A percentile compares a stretch with the other conserved stretches of the same genome.
phyloP scores from a whole-genome alignment of 2,329 filamentous ascomycete species.

The Teratosphaeria nubilosa region DNA sequence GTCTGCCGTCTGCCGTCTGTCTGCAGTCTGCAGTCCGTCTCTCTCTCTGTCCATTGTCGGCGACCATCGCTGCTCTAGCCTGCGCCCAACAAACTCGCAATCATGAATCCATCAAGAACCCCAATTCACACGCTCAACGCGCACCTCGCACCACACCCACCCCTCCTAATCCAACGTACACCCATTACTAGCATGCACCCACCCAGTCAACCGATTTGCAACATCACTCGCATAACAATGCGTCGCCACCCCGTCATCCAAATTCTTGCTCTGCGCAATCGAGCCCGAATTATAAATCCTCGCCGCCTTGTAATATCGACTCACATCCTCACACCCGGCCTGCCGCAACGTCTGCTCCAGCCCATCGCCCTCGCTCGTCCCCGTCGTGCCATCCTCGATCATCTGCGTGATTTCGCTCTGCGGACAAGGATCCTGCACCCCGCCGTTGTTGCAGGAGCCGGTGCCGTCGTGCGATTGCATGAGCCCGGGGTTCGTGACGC shows the following conservation, averaged over 20 bases:
- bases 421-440: constrained; percentile 31
- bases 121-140: not conserved
- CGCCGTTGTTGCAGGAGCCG: constrained; percentile 27
- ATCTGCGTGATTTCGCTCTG: constrained; percentile 28
- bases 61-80: not conserved
- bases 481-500: constrained; percentile 36
- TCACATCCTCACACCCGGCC: constrained; percentile 23
- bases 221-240: constrained; percentile 46
- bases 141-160: not conserved
- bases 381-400: constrained; percentile 35
- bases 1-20: too few relatives aligned
- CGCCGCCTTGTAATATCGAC: constrained; percentile 37
- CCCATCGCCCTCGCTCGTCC: constrained; percentile 33
- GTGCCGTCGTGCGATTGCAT: constrained; percentile 37
- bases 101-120: not conserved
- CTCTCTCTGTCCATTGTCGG: not conserved
- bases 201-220: constrained; percentile 40
- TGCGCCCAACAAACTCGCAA: not conserved
- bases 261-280: constrained; percentile 22
- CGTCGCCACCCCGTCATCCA: constrained; percentile 38
- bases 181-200: constrained; percentile 19
- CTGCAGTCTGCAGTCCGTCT: too few relatives aligned
- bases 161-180: constrained; percentile 6
- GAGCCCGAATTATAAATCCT: constrained; percentile 42
- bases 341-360: constrained; percentile 30